Conservation (phyloP, 2,329 filamentous ascomycete species). For the Paracamarosporium sp. region DNA sequence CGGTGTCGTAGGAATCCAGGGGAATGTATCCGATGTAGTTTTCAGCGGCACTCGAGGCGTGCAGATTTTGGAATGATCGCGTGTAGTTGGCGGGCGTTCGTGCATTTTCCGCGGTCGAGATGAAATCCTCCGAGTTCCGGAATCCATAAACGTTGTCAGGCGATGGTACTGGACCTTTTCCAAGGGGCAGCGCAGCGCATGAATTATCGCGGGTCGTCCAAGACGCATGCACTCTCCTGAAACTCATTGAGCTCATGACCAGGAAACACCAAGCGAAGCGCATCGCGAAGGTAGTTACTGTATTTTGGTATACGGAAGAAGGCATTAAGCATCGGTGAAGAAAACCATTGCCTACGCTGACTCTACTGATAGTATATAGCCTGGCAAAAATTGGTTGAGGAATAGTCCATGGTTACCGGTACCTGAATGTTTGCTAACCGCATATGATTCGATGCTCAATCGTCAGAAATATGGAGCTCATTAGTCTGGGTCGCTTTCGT, state of each 20-base stretch:
- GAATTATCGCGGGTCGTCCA: background rate
- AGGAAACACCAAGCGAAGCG: background rate
- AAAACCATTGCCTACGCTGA: background rate
- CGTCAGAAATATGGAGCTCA: background rate
- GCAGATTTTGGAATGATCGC: conserved; percentile 29
- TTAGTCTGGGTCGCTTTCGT: background rate
- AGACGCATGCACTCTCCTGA: background rate
- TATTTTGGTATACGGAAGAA: too few species aligned
- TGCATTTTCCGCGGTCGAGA: conserved; percentile 23
- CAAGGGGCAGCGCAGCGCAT: conserved; percentile 13
- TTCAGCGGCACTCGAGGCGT: conserved; percentile 26
- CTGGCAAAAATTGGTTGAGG: background rate
- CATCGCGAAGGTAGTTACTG: background rate
- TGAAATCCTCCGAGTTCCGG: conserved; percentile 16
- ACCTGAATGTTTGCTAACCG: background rate
- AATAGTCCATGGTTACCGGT: background rate
- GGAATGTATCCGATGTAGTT: conserved; percentile 27
- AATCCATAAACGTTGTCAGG: conserved; percentile 23
- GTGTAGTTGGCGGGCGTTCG: conserved; percentile 32
- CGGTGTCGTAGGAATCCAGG: conserved; percentile 32
- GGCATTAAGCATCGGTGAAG: background rate
- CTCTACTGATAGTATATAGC: background rate
- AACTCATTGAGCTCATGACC: background rate
- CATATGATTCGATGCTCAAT: background rate
- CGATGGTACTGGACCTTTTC: conserved; percentile 15